Evolutionary conservation across 495 filamentous ascomycete species (phyloP).

Genomic region (Neurospora cerealis): DNA sequence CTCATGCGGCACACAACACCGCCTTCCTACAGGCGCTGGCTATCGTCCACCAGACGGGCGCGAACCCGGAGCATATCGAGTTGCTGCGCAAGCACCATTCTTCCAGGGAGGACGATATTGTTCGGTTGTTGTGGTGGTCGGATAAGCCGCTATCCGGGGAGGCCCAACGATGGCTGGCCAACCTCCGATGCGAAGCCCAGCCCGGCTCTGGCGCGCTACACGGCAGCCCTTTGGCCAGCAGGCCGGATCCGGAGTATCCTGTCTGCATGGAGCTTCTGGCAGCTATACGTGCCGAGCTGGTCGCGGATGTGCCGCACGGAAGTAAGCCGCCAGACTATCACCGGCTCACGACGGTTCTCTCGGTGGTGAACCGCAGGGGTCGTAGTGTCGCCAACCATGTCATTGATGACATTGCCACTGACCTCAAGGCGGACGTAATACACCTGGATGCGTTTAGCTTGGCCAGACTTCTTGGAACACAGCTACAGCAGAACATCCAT

Average conservation of each 20-base stretch:
- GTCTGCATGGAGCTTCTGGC: constrained; percentile 26
- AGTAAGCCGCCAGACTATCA: constrained; percentile 14
- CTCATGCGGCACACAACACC: background rate
- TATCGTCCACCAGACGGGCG: constrained; percentile 1
- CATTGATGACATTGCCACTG: constrained; percentile 41
- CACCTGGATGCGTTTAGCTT: constrained; percentile 70
- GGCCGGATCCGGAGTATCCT: constrained; percentile 17
- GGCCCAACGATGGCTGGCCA: constrained; percentile 14
- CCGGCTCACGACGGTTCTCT: constrained; percentile 28
- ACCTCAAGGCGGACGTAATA: constrained; percentile 63
- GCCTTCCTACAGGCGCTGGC: constrained; percentile 11
- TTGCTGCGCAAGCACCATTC: constrained; percentile 8
- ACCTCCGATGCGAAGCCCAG: constrained; percentile 3
- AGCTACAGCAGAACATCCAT: constrained; percentile 51
- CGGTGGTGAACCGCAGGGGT: constrained; percentile 27
- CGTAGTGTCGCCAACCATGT: constrained; percentile 20
- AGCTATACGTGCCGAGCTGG: constrained; percentile 26
- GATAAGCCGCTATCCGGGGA: background rate
- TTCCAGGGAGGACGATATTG: background rate
- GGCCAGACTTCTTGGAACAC: constrained; percentile 64
- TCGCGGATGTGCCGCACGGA: constrained; percentile 14
- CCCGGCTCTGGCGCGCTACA: background rate
- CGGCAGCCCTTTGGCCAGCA: constrained; percentile 13
- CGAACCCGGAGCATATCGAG: constrained; percentile 8
- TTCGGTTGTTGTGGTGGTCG: constrained; percentile 7